These are phyloP conservation scores for Hemileccinum impolitum DNA, from an alignment of 768 basidiomycete species.

Conservation along the genomic window DNA sequence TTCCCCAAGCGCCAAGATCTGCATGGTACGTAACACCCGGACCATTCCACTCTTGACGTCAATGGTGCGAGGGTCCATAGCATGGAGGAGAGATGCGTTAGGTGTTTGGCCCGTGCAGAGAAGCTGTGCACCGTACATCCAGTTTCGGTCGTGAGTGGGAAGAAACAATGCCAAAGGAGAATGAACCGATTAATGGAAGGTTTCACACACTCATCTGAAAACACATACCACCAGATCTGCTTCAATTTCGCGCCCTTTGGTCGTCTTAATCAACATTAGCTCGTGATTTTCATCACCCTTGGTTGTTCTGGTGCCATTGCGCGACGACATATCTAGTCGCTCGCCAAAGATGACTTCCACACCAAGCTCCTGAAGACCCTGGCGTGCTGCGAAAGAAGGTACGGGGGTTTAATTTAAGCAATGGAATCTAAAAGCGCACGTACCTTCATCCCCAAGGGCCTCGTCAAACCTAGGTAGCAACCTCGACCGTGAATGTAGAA, in stretches of 20 bases:
- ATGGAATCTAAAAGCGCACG: constrained; percentile 6
- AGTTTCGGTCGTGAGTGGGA: neutral
- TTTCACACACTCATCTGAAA: neutral
- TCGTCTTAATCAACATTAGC: constrained; percentile 39
- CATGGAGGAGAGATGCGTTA: constrained; percentile 46
- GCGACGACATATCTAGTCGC: constrained; percentile 44
- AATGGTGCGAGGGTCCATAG: constrained; percentile 41
- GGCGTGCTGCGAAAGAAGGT: constrained; percentile 7
- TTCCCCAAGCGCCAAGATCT: constrained; percentile 32
- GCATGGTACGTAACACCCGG: constrained; percentile 50
- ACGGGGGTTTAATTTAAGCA: no score
- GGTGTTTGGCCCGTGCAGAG: constrained; percentile 61
- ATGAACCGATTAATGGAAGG: no score
- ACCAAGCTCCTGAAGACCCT: constrained; percentile 39
- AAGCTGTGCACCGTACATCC: constrained; percentile 33
- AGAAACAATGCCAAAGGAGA: neutral
- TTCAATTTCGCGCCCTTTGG: constrained; percentile 46
- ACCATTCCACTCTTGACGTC: constrained; percentile 38
- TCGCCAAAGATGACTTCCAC: constrained; percentile 53
- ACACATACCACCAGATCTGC: constrained; percentile 51
- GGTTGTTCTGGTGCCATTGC: constrained; percentile 14
- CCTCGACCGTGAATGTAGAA: constrained; percentile 56
- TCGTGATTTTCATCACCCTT: neutral
- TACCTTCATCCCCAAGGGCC: constrained; percentile 51
- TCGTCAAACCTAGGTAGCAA: constrained; percentile 53